phyloP scores from a whole-genome alignment of 2,329 filamentous ascomycete genomes.

The Botryotinia calthae region DNA sequence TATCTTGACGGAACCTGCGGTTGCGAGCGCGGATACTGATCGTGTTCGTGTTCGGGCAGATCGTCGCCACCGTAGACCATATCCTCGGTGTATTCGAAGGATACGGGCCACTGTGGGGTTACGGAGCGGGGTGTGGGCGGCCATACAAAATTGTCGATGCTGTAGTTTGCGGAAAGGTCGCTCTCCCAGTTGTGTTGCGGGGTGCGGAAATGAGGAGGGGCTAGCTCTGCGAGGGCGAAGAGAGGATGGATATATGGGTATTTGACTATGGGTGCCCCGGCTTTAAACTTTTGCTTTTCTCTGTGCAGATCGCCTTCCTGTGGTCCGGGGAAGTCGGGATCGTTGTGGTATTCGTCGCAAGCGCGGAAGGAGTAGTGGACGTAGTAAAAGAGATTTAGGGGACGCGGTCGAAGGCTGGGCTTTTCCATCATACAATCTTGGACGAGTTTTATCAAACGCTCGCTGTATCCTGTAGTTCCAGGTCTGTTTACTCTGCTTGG shows the following conservation, averaged over 20 bases:
- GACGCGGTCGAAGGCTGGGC: background rate
- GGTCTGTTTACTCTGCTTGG: background rate
- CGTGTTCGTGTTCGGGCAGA: background rate
- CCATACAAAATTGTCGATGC: rapidly evolving
- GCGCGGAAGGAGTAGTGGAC: background rate
- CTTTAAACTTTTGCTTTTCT: background rate
- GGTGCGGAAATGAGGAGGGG: background rate
- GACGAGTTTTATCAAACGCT: background rate
- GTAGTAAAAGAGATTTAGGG: background rate
- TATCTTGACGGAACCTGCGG: background rate
- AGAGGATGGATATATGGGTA: background rate
- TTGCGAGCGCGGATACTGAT: background rate
- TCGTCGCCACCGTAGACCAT: background rate
- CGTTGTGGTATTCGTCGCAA: too few relatives aligned
- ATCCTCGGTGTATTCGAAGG: rapidly evolving
- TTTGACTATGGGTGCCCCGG: rapidly evolving
- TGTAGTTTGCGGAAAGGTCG: background rate
- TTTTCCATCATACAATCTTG: background rate
- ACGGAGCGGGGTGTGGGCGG: background rate
- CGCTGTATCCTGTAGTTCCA: background rate
- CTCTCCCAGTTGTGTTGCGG: background rate
- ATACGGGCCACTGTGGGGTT: background rate
- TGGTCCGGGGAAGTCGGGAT: background rate
- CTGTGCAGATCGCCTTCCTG: background rate
- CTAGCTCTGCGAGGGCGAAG: background rate